Base-by-base conservation (phyloP, 169 alveolate genomes). In the Plasmodium yoelii region DNA sequence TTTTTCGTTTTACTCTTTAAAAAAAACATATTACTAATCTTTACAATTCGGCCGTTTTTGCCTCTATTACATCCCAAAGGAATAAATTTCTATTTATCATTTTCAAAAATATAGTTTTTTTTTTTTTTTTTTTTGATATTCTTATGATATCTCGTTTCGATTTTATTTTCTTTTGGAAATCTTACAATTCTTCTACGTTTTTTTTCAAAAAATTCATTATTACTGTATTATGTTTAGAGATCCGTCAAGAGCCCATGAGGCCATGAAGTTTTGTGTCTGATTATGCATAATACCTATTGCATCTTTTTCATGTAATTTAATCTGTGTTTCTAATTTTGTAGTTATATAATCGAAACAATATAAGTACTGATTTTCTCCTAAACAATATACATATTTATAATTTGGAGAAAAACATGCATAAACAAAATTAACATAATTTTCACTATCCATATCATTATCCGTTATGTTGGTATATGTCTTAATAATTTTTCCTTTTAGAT, bases 261-360 rank as follows among this genome's bases (percentile, higher is more conserved):
- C 90, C 90, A 82, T 82, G 26, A 82, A 60, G 18, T 82, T 71
- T 26, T 82, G 75, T 24, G 10, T 82, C 12, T 46, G 34, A 59
- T 67, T 55, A 67, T 82, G 90, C 22, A 82, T 15, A 22, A 82
- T 61, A 24, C 90, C 90, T 12, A 82, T 55, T 19, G 82, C 13
- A 28, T 90, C 92, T 18, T 63, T 49, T 59, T 70, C 88, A 19
- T 64, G 55, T 26, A 91, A 91, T 88, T 73, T 88, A 15, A 91
- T 68, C 61, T 87, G 91, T 63, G 87, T 71, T 19, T 88, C 94
- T 60, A 93, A 74, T 18, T 69, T 60, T 15, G 92, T 89, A 0
- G 93, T 86, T 34, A 55, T 68, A 64, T 87, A 75, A 92, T 93
- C 87, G 87, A 93, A 93, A 42, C 94, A 91, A 68, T 93, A 93